phyloP scores from a whole-genome alignment of 1,284 basidiomycete genomes.

The Apiotrichum sp. region DNA sequence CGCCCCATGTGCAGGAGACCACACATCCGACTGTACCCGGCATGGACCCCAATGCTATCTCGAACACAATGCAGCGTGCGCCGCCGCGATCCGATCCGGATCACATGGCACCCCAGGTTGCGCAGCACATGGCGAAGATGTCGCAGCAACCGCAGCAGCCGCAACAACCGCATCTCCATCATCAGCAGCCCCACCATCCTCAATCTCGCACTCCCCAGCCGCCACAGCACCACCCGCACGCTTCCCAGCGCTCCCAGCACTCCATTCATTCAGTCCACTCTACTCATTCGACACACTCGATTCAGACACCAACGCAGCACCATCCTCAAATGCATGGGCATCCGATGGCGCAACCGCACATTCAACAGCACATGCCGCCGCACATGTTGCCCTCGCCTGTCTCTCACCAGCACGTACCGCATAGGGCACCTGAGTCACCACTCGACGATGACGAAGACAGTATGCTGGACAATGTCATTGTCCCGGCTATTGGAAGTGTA shows the following conservation, averaged over 20 bases:
- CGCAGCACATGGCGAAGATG: conserved; percentile 12
- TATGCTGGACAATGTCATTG: conserved; percentile 88
- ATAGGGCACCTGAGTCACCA: conserved; percentile 18
- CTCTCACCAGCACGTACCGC: neutral
- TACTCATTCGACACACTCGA: neutral
- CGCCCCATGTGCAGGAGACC: neutral
- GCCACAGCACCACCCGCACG: neutral
- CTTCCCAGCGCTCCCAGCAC: conserved; percentile 22
- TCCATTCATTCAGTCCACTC: conserved; percentile 26
- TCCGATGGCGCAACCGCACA: conserved; percentile 52
- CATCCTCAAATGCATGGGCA: conserved; percentile 51
- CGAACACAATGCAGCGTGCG: conserved; percentile 24
- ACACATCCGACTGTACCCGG: neutral
- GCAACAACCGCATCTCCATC: conserved; percentile 21
- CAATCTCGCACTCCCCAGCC: neutral
- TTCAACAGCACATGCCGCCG: conserved; percentile 47
- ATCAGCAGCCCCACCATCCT: conserved; percentile 9
- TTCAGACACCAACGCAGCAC: conserved; percentile 19
- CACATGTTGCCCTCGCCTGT: conserved; percentile 14
- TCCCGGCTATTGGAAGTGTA: conserved; percentile 89
- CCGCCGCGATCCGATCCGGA: conserved; percentile 6
- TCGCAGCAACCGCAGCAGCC: conserved; percentile 2
- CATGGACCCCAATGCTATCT: conserved; percentile 13
- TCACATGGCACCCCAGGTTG: conserved; percentile 11
- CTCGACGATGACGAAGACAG: conserved; percentile 65